These are phyloP conservation scores for Penicillium pancosmium DNA, from an alignment of 495 filamentous ascomycete genomes.

Conservation along the genomic window DNA sequence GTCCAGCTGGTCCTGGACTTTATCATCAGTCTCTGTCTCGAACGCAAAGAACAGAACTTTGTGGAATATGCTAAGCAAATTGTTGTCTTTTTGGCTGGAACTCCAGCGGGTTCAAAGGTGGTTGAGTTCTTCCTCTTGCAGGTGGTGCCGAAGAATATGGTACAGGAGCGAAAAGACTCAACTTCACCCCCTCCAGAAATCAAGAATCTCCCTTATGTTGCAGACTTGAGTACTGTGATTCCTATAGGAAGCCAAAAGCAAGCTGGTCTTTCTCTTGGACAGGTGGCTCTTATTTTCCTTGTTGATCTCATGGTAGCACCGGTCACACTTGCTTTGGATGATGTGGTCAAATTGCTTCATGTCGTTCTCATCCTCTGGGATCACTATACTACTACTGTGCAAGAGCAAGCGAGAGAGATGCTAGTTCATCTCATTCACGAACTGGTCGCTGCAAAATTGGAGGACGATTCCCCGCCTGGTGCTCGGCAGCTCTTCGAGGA, in stretches of 20 bases:
- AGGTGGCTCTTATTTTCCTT: constrained; percentile 88
- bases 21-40: constrained; percentile 89
- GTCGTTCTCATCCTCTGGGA: constrained; percentile 95
- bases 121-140: constrained; percentile 91
- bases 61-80: constrained; percentile 97
- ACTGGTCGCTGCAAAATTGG: constrained; percentile 86
- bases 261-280: constrained; percentile 85
- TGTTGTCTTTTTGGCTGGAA: constrained; percentile 91
- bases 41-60: constrained; percentile 94
- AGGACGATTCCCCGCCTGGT: constrained; percentile 65
- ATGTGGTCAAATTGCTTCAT: constrained; percentile 83
- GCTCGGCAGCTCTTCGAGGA: constrained; percentile 79
- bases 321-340: constrained; percentile 72
- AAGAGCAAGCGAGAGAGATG: constrained; percentile 97
- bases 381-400: constrained; percentile 91
- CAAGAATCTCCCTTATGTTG: constrained; percentile 79
- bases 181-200: constrained; percentile 74
- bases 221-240: constrained; percentile 76
- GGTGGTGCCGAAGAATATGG: constrained; percentile 88
- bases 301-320: constrained; percentile 96
- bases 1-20: constrained; percentile 94
- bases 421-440: constrained; percentile 97
- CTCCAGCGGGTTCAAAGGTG: constrained; percentile 86
- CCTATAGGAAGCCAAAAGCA: constrained; percentile 84
- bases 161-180: constrained; percentile 77